Evolutionary conservation across 179 eudicot species (phyloP), one percentile per base, ranked within the genome.

Genomic region (Spinacia oleracea): DNA sequence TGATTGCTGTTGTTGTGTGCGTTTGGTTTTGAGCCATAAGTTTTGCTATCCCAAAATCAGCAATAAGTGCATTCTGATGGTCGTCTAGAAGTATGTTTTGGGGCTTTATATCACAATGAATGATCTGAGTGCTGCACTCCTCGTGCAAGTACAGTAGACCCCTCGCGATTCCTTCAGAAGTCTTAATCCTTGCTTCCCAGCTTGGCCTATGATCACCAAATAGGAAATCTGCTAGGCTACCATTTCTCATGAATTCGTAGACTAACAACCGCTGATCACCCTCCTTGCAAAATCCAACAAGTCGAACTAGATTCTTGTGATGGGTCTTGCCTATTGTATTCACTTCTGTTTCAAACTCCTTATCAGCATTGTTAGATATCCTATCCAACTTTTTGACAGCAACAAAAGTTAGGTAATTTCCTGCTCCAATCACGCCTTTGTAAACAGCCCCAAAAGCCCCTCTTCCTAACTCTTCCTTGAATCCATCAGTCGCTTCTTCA

Each of bases 21-120:
- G 71, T 81, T 42, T 86, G 85, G 70, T 82, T 69, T 2, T 74
- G 87, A 27, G 45, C 80, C 82, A 88, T 23, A n/a, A 80, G 86
- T 83, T 88, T 88, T 23, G 89, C 84, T 63, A 88, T 20, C 9
- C 90, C 90, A 63, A 88, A 88, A 67, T 88, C 90, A 12, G 86
- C 72, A 21, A 88, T 82, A 27, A 79, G 77, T 7, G 89, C 85
- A 51, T 74, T 69, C 58, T 66, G 72, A 45, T 67, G 5, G 0
- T 81, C 81, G 9, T 86, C 90, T 1, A 87, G 75, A 14, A 89
- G 85, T 56, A 89, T 66, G 53, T 89, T 89, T 58, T 87, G 86
- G 1, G 90, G 90, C 85, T 89, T 87, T 60, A 89, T 85, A 42
- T 87, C 92, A 21, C 89, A 87, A 55, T 89, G 92, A 23, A 89